A percentile compares a stretch with the other conserved stretches of the same genome.
Evolutionary conservation across 2,329 filamentous ascomycete species (phyloP).

Genomic region (Pseudopithomyces chartarum): DNA sequence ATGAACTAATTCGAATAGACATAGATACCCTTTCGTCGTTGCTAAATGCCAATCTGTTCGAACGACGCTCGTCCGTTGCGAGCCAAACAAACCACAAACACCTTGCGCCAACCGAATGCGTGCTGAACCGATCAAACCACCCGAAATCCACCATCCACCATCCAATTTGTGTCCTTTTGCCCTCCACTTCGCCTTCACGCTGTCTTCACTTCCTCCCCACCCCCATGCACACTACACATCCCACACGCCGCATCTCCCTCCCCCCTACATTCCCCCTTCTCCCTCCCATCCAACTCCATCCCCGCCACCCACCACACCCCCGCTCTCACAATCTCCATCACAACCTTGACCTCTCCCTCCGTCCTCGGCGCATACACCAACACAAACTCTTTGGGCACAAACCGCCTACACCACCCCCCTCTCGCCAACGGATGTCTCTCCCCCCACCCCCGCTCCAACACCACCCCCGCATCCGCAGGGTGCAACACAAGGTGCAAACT

Average conservation of each 20-base stretch:
- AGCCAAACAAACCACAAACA: not conserved
- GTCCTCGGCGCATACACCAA: conserved; percentile 82
- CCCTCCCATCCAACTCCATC: conserved; percentile 32
- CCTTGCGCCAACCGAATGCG: not conserved
- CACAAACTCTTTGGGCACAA: conserved; percentile 75
- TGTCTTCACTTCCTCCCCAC: conserved; percentile 29
- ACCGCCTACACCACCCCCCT: conserved; percentile 67
- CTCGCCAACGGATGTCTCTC: conserved; percentile 70
- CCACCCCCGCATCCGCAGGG: conserved; percentile 73
- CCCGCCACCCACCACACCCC: conserved; percentile 70
- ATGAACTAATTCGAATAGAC: not conserved
- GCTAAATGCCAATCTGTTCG: not conserved
- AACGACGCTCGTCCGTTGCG: not conserved
- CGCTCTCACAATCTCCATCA: conserved; percentile 73
- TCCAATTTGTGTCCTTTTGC: too few species aligned
- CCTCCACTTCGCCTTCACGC: conserved; percentile 13
- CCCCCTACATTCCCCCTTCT: conserved; percentile 25
- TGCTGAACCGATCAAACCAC: not conserved
- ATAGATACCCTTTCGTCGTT: not conserved
- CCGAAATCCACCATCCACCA: too few species aligned
- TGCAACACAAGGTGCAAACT: conserved; percentile 82
- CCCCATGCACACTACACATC: conserved; percentile 31
- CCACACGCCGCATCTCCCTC: conserved; percentile 28
- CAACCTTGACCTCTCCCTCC: conserved; percentile 68
- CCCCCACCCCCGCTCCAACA: conserved; percentile 79